Base-by-base conservation (phyloP, 176 grass and related monocot species). In the Tillandsia fasciculata region DNA sequence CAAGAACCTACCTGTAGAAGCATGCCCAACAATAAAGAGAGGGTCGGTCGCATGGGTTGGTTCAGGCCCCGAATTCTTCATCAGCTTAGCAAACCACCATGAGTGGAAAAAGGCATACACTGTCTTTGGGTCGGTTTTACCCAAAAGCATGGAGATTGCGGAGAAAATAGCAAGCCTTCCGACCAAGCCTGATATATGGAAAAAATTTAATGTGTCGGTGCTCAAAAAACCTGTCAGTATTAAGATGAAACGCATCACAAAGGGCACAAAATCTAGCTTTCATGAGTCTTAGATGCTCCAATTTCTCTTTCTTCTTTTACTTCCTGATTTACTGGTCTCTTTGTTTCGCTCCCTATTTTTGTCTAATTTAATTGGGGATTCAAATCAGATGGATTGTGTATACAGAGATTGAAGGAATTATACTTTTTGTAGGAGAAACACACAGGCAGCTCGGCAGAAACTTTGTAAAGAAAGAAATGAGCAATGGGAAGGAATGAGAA, bases 31-130 rank as follows among this genome's bases (percentile, higher is more conserved):
- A 0, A 64, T 85, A 56, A 81, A 66, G 79, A 83, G 88, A 78
- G 92, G 86, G 48, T 89, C 92, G 0, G 73, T 96, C 22, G 92
- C 83, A 47, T 96, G 92, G 92, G 52, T 96, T 17, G 80, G 76
- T 23, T 67, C 70, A 42, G 88, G 88, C 70, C 92, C 88, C 0
- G 88, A 96, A 70, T 91, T 96, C 78, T 79, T 96, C 33, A 81
- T 96, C 79, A 96, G 92, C 78, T 71, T 96, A 49, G 92, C 86
- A 42, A 70, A 96, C 66, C 88, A 92, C 63, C 22, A 49, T 50
- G 88, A 96, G 70, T 92, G 88, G 88, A 89, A 63, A 66, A 80
- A 64, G 20, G 24, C 78, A 20, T 87, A 96, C 78, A 91, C 72
- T 0, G 81, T 92, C 23, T 96, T 96, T 1, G 88, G 92, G 59